phyloP scores from a whole-genome alignment of 163 green algal genomes.

The Scenedesmus sp. region DNA sequence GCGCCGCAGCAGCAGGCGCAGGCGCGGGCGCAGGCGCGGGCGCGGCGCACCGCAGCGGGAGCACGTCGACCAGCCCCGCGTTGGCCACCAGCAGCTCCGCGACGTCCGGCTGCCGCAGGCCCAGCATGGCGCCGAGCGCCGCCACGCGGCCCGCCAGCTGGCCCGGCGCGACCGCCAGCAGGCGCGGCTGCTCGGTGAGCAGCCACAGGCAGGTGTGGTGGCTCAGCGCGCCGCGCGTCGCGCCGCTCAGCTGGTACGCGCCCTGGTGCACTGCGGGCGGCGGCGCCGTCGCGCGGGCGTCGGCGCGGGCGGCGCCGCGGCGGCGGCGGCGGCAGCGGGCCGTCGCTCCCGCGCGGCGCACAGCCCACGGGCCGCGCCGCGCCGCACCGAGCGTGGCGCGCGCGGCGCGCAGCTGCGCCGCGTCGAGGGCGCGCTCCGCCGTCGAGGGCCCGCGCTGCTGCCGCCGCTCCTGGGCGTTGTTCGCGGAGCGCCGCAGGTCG shows the following conservation, averaged over 20 bases:
- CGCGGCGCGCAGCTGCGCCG: too few species aligned
- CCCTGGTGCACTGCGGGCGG: background rate
- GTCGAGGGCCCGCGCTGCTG: too few species aligned
- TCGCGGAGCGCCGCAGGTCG: too few species aligned
- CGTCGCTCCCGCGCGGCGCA: too few species aligned
- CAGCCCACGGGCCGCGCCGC: too few species aligned
- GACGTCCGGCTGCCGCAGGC: constrained; percentile 13
- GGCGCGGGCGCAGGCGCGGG: too few species aligned
- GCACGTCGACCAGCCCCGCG: constrained; percentile 23
- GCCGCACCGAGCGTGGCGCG: too few species aligned
- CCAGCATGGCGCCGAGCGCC: constrained; percentile 2
- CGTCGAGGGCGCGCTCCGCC: too few species aligned
- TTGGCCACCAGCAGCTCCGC: constrained; percentile 30
- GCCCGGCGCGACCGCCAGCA: constrained; percentile 1
- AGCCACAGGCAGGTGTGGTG: constrained; percentile 25
- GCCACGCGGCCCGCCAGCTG: constrained; percentile 17
- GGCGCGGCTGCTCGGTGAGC: constrained; percentile 37
- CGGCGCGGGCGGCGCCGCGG: background rate
- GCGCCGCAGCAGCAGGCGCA: too few species aligned
- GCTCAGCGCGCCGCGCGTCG: constrained; percentile 8
- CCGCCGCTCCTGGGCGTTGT: too few species aligned
- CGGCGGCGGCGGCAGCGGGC: too few species aligned
- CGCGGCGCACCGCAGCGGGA: constrained; percentile 29
- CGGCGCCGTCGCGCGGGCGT: background rate
- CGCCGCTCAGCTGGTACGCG: background rate